Evolutionary conservation across 2,329 filamentous ascomycete genomes (phyloP), one percentile per base, ranked within the genome.

Genomic region (Microdochium nivale): DNA sequence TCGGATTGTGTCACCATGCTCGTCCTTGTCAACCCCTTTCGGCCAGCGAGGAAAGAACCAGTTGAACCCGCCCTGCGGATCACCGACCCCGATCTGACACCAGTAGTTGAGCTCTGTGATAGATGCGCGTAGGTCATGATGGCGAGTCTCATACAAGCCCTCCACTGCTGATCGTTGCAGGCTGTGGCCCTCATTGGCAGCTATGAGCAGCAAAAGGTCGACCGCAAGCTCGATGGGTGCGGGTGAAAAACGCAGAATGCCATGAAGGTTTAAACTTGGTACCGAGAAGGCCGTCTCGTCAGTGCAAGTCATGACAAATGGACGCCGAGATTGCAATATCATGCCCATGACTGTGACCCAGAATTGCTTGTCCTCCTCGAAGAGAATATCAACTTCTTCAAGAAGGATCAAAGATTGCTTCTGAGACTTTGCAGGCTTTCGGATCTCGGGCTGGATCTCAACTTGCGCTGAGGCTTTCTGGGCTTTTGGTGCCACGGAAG

Each of bases 81-180:
- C 94, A 4, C 94, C 95, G 10, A 99, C 83, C 0, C 87, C 90
- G 69, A 97, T 90, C 65, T 99, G 94, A 65, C 95, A 99, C 92
- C 92, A 99, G 64, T 95, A 94, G 64, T 95, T 86, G 25, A 99
- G 77, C 55, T 97, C 90, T 52, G 79, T 84, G 48, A 99, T 81
- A 2, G 86, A 84, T 23, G 86, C 89, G 51, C 94, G 84, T 13
- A 99, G 71, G 64, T 99, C 94, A 25, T 77, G 70, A 2, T 77
- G 66, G 50, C 87, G 86, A 14, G 81, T 81, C 50, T 78, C 74
- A 61, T 90, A 96, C 2, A 99, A 76, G 7, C 79, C 72, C 49
- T 78, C 74, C 0, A 95, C 77, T 0, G 88, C 81, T 25, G 79
- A 66, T 40, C 89, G 79, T 37, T 77, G 70, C 13, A 99, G 71